A percentile compares a stretch with the other conserved stretches of the same genome.
Evolutionary conservation across 2,329 filamentous ascomycete genomes (phyloP).

Genomic region (Diplocarpon mali): DNA sequence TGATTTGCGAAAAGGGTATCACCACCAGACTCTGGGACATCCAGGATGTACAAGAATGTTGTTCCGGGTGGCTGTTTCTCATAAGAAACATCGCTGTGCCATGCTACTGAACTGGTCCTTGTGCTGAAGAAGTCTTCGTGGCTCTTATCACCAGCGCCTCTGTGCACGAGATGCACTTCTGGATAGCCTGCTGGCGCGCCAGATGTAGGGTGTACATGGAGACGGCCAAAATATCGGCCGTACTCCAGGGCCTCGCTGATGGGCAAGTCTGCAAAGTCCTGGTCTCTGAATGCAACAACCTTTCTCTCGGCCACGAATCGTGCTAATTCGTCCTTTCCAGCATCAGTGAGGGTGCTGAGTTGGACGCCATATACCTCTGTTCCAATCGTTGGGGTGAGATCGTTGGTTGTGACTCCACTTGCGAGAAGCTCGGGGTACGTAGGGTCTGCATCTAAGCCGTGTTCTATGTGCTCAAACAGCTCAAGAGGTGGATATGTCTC

Average conservation of each 20-base stretch:
- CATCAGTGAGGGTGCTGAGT: conserved; percentile 53
- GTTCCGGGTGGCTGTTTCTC: conserved; percentile 83
- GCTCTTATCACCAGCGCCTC: conserved; percentile 52
- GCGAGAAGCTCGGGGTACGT: conserved; percentile 57
- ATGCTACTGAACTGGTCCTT: conserved; percentile 70
- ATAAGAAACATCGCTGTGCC: conserved; percentile 84
- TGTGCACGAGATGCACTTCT: conserved; percentile 69
- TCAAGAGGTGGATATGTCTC: conserved; percentile 53
- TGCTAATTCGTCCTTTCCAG: conserved; percentile 67
- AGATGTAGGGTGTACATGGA: conserved; percentile 72
- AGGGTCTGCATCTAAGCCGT: conserved; percentile 63
- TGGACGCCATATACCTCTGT: conserved; percentile 63
- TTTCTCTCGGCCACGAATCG: conserved; percentile 66
- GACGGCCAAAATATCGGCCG: conserved; percentile 66
- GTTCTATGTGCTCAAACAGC: conserved; percentile 62
- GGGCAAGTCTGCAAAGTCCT: conserved; percentile 60
- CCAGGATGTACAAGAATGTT: conserved; percentile 81
- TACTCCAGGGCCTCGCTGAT: conserved; percentile 59
- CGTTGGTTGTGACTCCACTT: conserved; percentile 37
- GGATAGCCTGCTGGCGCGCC: conserved; percentile 64
- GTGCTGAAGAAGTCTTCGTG: conserved; percentile 52
- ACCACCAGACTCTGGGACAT: conserved; percentile 67
- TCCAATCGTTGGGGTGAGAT: conserved; percentile 65
- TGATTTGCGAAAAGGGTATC: conserved; percentile 78
- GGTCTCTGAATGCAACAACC: conserved; percentile 66